phyloP scores from a whole-genome alignment of 2,329 filamentous ascomycete species.

The Coniochaeta hoffmannii region DNA sequence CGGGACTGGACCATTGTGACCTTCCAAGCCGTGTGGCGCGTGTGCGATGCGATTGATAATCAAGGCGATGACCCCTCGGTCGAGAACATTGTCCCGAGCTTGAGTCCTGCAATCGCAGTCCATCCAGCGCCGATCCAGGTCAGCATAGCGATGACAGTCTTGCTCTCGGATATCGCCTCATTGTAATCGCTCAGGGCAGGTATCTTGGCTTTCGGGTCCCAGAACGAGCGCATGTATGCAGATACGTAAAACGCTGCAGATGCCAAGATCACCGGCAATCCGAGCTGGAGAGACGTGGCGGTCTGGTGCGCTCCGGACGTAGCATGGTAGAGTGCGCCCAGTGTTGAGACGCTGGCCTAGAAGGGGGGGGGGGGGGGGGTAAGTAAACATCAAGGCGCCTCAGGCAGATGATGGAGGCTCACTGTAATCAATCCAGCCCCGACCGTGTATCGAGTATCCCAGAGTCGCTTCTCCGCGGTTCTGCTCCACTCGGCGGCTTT shows the following conservation, averaged over 20 bases:
- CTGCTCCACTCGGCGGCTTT: conserved; percentile 22
- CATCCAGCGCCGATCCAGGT: not conserved
- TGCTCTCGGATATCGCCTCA: conserved; percentile 18
- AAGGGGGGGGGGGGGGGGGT: not conserved
- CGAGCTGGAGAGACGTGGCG: conserved; percentile 9
- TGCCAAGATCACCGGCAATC: not conserved
- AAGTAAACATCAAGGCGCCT: not conserved
- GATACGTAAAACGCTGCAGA: not conserved
- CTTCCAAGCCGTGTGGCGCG: not conserved
- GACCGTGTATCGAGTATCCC: conserved; percentile 20
- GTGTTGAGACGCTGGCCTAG: not conserved
- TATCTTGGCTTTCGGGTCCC: conserved; percentile 19
- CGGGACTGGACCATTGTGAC: not conserved
- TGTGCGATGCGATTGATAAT: not conserved
- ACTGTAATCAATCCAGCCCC: conserved; percentile 19
- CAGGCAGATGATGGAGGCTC: not conserved
- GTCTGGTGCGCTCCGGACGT: conserved; percentile 6
- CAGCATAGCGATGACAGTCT: conserved; percentile 10
- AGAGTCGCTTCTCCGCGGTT: conserved; percentile 16
- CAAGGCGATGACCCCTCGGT: not conserved
- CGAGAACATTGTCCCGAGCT: not conserved
- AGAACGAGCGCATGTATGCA: conserved; percentile 20
- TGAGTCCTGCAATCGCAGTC: not conserved
- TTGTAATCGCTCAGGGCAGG: conserved; percentile 22
- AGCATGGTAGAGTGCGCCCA: not conserved